A percentile compares a stretch with the other conserved stretches of the same genome.
Evolutionary conservation across 148 eudicot genomes (phyloP).

Genomic region (Rhododendron henanense): DNA sequence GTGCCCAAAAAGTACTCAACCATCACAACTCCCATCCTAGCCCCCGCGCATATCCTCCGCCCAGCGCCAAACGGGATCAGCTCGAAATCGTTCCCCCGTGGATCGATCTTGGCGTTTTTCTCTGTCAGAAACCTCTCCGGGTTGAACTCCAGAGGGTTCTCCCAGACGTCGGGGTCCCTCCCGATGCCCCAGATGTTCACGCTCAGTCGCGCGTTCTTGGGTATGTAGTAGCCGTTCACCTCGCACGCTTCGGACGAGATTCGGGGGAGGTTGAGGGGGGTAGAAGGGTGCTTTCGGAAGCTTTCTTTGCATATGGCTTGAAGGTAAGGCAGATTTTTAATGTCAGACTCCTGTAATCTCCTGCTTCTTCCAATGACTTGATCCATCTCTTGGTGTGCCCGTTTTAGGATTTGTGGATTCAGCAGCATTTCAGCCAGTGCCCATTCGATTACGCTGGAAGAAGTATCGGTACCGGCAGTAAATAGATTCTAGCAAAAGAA

Average conservation of each 20-base stretch:
- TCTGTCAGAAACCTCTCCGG: conserved; percentile 35
- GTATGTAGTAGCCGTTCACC: conserved; percentile 31
- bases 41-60: conserved; percentile 41
- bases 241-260: conserved; percentile 18
- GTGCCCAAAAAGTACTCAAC: conserved; percentile 29
- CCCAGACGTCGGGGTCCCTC: not conserved
- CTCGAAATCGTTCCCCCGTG: conserved; percentile 30
- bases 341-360: conserved; percentile 32
- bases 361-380: conserved; percentile 20
- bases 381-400: conserved; percentile 25
- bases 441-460: conserved; percentile 17
- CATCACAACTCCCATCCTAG: conserved; percentile 29
- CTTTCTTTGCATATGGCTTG: conserved; percentile 39
- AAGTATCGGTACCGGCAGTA: conserved; percentile 44
- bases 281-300: conserved; percentile 36
- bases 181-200: conserved; percentile 36
- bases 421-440: conserved; percentile 28
- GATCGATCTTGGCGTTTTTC: conserved; percentile 12
- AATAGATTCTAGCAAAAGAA: conserved; percentile 31
- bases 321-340: conserved; percentile 32
- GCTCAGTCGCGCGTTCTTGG: conserved; percentile 26
- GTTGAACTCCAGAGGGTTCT: conserved; percentile 11
- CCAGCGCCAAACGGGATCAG: conserved; percentile 44
- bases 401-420: conserved; percentile 18
- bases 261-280: conserved; percentile 30